phyloP scores from a whole-genome alignment of 2,329 filamentous ascomycete species.

The Pestalotiopsis sp. region DNA sequence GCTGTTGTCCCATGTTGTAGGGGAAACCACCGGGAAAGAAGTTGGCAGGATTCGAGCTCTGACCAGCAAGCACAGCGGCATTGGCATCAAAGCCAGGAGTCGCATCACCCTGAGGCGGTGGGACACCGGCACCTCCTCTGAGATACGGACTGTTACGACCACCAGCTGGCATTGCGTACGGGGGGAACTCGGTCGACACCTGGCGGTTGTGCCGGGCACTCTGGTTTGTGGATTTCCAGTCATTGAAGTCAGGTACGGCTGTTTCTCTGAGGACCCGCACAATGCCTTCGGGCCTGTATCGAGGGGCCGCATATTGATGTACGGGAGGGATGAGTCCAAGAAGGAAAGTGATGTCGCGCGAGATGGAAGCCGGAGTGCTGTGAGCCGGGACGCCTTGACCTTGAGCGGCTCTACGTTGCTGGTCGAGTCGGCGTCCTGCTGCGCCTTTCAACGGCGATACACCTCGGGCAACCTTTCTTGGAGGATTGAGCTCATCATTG shows the following conservation, averaged over 20 bases:
- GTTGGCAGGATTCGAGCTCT: not conserved
- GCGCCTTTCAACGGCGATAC: conserved; percentile 92
- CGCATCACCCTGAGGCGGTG: not conserved
- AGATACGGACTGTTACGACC: conserved; percentile 51
- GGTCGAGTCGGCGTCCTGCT: conserved; percentile 81
- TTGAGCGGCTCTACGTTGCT: conserved; percentile 65
- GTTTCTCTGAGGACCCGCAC: conserved; percentile 73
- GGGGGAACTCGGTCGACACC: not conserved
- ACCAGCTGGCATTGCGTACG: conserved; percentile 28
- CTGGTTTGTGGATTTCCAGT: conserved; percentile 45
- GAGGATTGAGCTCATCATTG: conserved; percentile 70
- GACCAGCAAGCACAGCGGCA: not conserved
- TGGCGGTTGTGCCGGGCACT: conserved; percentile 35
- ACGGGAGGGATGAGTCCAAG: conserved; percentile 76
- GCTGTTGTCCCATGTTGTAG: conserved; percentile 4
- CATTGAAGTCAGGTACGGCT: conserved; percentile 61
- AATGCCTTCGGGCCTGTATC: conserved; percentile 71
- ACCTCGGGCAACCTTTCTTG: conserved; percentile 85
- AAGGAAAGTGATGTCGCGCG: conserved; percentile 66
- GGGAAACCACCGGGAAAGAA: conserved; percentile 1
- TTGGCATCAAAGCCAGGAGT: not conserved
- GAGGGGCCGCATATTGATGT: conserved; percentile 69
- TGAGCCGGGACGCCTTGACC: conserved; percentile 41
- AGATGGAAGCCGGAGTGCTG: conserved; percentile 63
- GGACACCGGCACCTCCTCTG: conserved; percentile 26